Evolutionary conservation across 352 stramenopile species (phyloP), one percentile per base, ranked within the genome.

Genomic region (Halophytophthora batemanensis): DNA sequence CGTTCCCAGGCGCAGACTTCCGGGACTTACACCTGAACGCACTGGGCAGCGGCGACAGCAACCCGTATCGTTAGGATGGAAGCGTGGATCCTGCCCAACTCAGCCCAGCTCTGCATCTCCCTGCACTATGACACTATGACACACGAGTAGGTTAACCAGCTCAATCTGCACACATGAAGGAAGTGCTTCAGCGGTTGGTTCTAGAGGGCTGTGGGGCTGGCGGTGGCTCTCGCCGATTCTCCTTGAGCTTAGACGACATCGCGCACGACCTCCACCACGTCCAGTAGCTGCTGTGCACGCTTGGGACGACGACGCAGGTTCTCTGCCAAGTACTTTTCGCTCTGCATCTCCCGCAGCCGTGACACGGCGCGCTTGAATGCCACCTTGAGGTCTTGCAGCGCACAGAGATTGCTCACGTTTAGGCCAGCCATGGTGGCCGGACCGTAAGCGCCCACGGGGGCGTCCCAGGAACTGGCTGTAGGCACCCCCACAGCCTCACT

Each of bases 331-430:
- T 97, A 97, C 35, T 74, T 79, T 1, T 66, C 61, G 34, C 77
- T 82, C 51, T 95, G 82, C 87, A 97, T 97, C 57, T 97, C 89
- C 12, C 77, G 65, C 7, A 97, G 59, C 2, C 89, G 74, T 31
- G 83, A 95, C 15, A 95, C 73, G 0, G 81, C 72, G 18, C 82
- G 78, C 43, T 90, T 86, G 50, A 86, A 91, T 6, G 84, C 82
- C 19, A 90, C 69, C 39, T 86, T 77, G 5, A 95, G 44, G 37
- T 92, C 82, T 45, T 86, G 76, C 15, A 92, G 50, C 3, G 79
- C 69, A 55, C 76, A 86, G 2, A 92, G 62, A 48, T 90, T 90
- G 13, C 66, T 50, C 4, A 87, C 59, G 41, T 85, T 59, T 7
- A 87, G 51, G 0, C 74, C 74, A 6, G 73, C 51, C 66, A 74